Base-by-base conservation (phyloP, 495 filamentous ascomycete species). In the Podospora fimiseda region DNA sequence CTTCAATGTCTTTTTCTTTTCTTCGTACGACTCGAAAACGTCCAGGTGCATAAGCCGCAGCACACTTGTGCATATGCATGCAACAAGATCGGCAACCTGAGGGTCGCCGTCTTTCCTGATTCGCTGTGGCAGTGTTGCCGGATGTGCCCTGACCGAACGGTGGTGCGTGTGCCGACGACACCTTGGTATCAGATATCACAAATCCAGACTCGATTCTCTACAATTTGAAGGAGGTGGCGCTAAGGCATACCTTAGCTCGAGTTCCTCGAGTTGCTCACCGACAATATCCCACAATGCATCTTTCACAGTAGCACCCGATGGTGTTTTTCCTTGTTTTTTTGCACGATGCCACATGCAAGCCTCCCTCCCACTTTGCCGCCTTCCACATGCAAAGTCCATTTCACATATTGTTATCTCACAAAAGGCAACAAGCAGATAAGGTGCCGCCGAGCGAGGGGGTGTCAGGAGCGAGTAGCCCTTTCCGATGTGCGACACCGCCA, bases 51-150 rank as follows among this genome's bases (percentile, higher is more conserved):
- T 20, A 20, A 47, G 18, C 19, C 39, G 44, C 53, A 50, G n/a
- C n/a, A n/a, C n/a, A n/a, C n/a, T 51, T 30, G 27, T 55, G 53
- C 53, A 55, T 36, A 19, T 53, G 51, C 43, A 53, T 47, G 51
- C 41, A 51, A 50, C 53, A 33, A 33, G 53, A 56, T 56, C 53
- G 53, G 30, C 53, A 50, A 23, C 36, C 5, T 33, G 27, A 11
- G 27, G 27, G n/a, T n/a, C n/a, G n/a, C n/a, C 43, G 51, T 27
- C 19, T 48, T 48, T 2, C 40, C 36, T 36, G 43, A 36, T 47
- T 47, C 2, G 23, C 19, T 1, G 23, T 30, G 44, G 22, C 21
- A 27, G 44, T 47, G 44, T 47, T 22, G 21, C 15, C 9, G 4
- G 23, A 23, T 2, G 22, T 23, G n/a, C 16, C 15, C 9, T 2